Evolutionary conservation across 1,139 yeast species (phyloP).

Genomic region (Candida sp.): DNA sequence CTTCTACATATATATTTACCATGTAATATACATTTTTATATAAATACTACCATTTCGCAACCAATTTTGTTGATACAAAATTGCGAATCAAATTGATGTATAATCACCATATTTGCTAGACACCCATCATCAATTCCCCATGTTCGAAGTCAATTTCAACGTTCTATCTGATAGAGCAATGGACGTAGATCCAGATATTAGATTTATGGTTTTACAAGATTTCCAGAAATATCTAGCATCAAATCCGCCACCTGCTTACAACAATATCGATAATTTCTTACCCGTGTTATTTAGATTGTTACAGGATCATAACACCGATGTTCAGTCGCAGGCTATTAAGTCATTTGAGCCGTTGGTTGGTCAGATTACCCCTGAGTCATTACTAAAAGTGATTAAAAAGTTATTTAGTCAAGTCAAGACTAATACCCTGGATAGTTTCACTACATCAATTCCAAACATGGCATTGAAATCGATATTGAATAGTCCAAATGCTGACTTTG

Average conservation of each 20-base stretch:
- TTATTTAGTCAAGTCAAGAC: slow-evolving; percentile 22
- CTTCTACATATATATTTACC: no score
- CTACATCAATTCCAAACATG: slow-evolving; percentile 67
- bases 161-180: slow-evolving; percentile 45
- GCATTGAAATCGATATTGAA: slow-evolving; percentile 63
- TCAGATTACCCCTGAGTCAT: slow-evolving; percentile 21
- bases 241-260: slow-evolving; percentile 17
- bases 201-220: slow-evolving; percentile 87
- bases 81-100: not conserved
- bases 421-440: slow-evolving; percentile 34
- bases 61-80: not conserved
- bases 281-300: slow-evolving; percentile 51
- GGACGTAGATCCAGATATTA: slow-evolving; percentile 77
- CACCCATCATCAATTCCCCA: slow-evolving; percentile 1
- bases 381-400: slow-evolving; percentile 19
- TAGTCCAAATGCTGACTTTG: slow-evolving; percentile 12
- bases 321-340: slow-evolving; percentile 73
- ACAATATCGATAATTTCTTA: slow-evolving; percentile 36
- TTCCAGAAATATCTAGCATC: slow-evolving; percentile 47
- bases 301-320: slow-evolving; percentile 69
- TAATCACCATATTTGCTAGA: not conserved
- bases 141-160: slow-evolving; percentile 19
- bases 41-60: not conserved
- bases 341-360: slow-evolving; percentile 44
- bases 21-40: no score